Percentiles rank a stretch among this genome's conserved stretches.
These are phyloP conservation scores for Geosmithia putterillii DNA, from an alignment of 2,329 filamentous ascomycete species.

Conservation along the genomic window DNA sequence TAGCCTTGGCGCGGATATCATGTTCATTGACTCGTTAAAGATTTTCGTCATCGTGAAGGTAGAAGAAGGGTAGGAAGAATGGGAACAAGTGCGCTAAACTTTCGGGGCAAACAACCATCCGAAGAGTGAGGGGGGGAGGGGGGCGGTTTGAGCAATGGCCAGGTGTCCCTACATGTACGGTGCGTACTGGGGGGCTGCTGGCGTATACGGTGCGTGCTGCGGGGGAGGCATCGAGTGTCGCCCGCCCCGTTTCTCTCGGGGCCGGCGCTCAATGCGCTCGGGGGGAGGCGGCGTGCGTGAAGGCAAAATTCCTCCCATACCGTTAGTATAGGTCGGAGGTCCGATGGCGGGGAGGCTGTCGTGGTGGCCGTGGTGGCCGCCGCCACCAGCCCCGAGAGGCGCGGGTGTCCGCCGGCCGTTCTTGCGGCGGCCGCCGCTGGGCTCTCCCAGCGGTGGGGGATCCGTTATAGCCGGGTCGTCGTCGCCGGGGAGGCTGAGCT, in stretches of 20 bases:
- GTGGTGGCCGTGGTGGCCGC: slow-evolving; percentile 9
- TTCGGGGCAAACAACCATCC: neutral
- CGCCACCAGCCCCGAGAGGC: slow-evolving; percentile 24
- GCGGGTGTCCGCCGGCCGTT: slow-evolving; percentile 24
- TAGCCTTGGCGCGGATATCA: neutral
- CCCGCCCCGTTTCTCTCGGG: slow-evolving; percentile 8
- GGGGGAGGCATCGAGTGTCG: slow-evolving; percentile 4
- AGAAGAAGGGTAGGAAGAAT: neutral
- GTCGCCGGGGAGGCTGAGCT: slow-evolving; percentile 51
- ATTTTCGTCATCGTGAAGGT: neutral
- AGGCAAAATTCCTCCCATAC: slow-evolving; percentile 7
- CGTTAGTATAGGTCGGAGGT: neutral
- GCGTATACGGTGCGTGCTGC: slow-evolving; percentile 6
- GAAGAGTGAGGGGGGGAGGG: neutral
- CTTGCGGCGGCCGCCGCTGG: slow-evolving; percentile 33
- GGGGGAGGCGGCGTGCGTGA: slow-evolving; percentile 10
- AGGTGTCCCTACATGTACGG: slow-evolving; percentile 1
- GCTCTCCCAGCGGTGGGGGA: slow-evolving; percentile 40
- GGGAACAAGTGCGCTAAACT: neutral
- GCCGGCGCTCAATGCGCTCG: slow-evolving; percentile 11
- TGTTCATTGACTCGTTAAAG: neutral
- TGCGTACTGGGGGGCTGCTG: slow-evolving; percentile 3
- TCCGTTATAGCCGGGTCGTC: slow-evolving; percentile 46
- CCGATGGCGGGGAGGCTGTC: neutral
- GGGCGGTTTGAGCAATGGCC: neutral